phyloP scores from a whole-genome alignment of 2,329 filamentous ascomycete genomes.

The Pseudogymnoascus sp. region DNA sequence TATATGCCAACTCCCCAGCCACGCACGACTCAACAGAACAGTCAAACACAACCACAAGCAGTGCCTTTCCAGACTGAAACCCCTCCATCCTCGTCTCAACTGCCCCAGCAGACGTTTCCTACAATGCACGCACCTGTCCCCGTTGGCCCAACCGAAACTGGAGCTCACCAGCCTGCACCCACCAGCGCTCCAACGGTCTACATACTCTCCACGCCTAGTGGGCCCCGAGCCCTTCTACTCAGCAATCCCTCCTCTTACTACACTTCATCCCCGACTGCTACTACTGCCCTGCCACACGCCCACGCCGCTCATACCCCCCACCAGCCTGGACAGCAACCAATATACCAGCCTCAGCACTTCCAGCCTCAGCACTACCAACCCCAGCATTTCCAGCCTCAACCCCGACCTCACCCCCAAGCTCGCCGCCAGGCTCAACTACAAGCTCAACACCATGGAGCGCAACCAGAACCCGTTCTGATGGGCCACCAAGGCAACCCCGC shows the following conservation, averaged over 20 bases:
- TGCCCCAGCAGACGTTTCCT: not conserved
- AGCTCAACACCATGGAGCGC: not conserved
- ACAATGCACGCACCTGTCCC: conserved; percentile 19
- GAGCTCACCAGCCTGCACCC: conserved; percentile 17
- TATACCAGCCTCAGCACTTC: not conserved
- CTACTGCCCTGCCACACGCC: conserved; percentile 22
- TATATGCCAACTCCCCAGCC: not conserved
- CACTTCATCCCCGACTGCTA: conserved; percentile 35
- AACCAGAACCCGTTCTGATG: conserved; percentile 20
- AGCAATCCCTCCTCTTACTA: conserved; percentile 49
- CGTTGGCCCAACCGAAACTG: conserved; percentile 18
- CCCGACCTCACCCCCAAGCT: not conserved
- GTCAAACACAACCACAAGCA: not conserved
- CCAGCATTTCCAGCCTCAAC: not conserved
- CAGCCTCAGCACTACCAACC: not conserved
- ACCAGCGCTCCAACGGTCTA: conserved; percentile 47
- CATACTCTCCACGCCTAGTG: conserved; percentile 54
- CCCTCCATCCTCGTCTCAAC: not conserved
- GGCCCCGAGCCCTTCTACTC: conserved; percentile 52
- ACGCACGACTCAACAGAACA: conserved; percentile 2
- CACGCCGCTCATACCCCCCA: not conserved
- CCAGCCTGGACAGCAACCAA: not conserved
- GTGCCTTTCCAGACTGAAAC: not conserved
- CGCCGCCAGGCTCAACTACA: not conserved
- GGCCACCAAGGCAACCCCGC: conserved; percentile 29